These are phyloP conservation scores for Mikania micrantha DNA, from an alignment of 129 eudicot species.

Conservation along the genomic window DNA sequence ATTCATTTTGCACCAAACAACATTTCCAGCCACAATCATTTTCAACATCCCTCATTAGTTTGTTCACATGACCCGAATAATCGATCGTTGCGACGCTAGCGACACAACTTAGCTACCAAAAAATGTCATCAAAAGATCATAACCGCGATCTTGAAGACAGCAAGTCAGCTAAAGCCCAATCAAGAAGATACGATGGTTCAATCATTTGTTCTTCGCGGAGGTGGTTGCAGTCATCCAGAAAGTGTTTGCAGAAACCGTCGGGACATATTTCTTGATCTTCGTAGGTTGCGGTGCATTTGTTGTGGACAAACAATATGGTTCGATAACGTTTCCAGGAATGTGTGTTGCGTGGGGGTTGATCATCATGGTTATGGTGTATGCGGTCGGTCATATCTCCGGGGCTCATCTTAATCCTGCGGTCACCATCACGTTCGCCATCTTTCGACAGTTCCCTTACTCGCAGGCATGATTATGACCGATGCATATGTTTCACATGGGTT, in stretches of 20 bases:
- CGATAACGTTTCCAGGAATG: conserved; percentile 51
- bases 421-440: conserved; percentile 53
- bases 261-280: conserved; percentile 53
- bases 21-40: neutral
- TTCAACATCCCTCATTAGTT: neutral
- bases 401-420: conserved; percentile 53
- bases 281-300: conserved; percentile 52
- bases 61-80: neutral
- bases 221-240: conserved; percentile 38
- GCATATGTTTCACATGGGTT: too few relatives aligned
- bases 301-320: conserved; percentile 45
- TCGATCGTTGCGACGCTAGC: neutral
- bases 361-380: conserved; percentile 48
- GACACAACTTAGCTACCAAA: neutral
- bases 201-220: conserved; percentile 33
- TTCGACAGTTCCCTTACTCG: conserved; percentile 46
- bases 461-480: conserved; percentile 22
- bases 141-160: conserved; percentile 12
- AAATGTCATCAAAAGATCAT: conserved; percentile 14
- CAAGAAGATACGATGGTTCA: conserved; percentile 9
- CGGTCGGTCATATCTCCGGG: conserved; percentile 53
- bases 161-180: conserved; percentile 8
- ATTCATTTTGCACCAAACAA: neutral
- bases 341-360: conserved; percentile 45
- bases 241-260: conserved; percentile 51